phyloP scores from a whole-genome alignment of 1,284 basidiomycete species.

The Ustilago tritici region DNA sequence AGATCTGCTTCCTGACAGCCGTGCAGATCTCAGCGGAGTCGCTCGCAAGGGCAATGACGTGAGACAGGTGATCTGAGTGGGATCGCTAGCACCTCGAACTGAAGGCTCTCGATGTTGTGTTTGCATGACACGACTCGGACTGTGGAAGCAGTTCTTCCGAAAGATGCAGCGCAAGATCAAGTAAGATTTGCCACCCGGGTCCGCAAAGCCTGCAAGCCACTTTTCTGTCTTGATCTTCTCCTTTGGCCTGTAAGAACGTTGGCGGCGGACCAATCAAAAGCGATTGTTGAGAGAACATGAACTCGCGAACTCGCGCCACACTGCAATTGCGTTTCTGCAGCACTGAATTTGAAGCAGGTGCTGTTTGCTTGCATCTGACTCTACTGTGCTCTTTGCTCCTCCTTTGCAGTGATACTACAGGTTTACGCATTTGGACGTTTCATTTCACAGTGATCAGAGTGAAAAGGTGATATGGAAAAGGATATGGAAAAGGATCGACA shows the following conservation, averaged over 20 bases:
- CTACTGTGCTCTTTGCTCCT: neutral
- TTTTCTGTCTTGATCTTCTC: neutral
- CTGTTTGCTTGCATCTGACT: slow-evolving; percentile 1
- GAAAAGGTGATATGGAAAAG: neutral
- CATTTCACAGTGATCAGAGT: neutral
- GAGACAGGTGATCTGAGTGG: neutral
- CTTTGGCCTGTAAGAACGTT: neutral
- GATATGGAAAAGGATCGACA: neutral
- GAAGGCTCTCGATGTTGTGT: neutral
- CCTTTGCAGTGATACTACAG: neutral
- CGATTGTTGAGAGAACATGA: neutral
- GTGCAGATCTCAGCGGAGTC: neutral
- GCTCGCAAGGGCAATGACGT: neutral
- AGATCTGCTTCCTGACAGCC: neutral
- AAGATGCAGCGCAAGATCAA: neutral
- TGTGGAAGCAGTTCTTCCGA: neutral
- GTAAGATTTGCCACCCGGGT: neutral
- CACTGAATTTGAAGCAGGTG: neutral
- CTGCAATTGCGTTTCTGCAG: neutral
- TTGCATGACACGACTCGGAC: neutral
- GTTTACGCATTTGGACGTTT: neutral
- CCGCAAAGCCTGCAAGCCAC: neutral
- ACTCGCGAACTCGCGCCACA: neutral
- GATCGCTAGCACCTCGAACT: neutral
- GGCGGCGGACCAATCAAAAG: neutral